Percentiles rank a stretch among this genome's conserved stretches.
These are phyloP conservation scores for Globisporangium canariense DNA, from an alignment of 352 stramenopile genomes.

Conservation along the genomic window DNA sequence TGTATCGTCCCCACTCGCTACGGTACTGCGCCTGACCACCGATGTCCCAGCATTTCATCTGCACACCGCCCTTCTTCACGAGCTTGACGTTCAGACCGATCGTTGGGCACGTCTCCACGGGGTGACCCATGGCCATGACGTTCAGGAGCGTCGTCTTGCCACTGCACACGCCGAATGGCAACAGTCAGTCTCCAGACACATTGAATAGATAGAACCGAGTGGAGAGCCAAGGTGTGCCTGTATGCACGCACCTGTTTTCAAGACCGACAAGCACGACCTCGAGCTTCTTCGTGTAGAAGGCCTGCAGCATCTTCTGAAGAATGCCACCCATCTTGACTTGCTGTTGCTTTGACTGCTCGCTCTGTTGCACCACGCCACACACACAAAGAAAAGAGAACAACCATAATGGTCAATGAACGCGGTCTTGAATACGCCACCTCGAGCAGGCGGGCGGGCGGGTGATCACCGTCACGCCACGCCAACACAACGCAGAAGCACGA, in stretches of 20 bases:
- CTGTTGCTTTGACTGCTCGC: background rate
- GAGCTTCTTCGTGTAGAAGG: constrained; percentile 97
- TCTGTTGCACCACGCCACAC: background rate
- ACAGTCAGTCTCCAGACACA: background rate
- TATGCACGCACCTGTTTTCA: constrained; percentile 87
- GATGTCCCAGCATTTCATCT: constrained; percentile 99
- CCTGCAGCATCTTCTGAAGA: constrained; percentile 92
- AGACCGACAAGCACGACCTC: constrained; percentile 97
- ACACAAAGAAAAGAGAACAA: background rate
- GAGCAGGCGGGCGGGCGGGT: background rate
- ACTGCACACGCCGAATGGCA: constrained; percentile 35
- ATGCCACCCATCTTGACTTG: constrained; percentile 86
- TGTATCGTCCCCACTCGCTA: constrained; percentile 92
- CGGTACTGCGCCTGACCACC: constrained; percentile 96
- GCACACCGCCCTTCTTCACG: constrained; percentile 92
- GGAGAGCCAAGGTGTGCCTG: background rate
- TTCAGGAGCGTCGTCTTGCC: constrained; percentile 96
- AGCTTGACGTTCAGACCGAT: constrained; percentile 98
- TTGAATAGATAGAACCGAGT: too few relatives aligned
- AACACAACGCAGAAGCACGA: background rate
- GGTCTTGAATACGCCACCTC: too few relatives aligned
- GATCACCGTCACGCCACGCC: background rate
- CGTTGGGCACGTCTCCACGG: constrained; percentile 96
- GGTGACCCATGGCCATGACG: constrained; percentile 94
- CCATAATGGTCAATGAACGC: background rate